phyloP scores from a whole-genome alignment of 805 yeast genomes.

The Hyphopichia homilentoma region DNA sequence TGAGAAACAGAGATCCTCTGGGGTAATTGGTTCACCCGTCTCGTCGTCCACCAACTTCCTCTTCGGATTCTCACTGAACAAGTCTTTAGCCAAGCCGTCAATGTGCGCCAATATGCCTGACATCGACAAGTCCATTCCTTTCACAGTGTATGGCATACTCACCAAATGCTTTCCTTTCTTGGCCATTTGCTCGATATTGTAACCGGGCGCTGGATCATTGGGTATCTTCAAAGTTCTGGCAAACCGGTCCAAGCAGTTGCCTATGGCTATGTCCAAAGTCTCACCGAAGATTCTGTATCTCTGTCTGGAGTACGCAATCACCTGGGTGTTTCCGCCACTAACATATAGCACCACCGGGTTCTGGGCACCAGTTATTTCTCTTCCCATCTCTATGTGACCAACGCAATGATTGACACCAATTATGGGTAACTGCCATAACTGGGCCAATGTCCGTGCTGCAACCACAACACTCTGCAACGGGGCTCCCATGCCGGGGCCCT shows the following conservation, averaged over 20 bases:
- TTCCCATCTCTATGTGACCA: conserved; percentile 98
- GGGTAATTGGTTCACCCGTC: conserved; percentile 54
- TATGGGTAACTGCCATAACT: conserved; percentile 77
- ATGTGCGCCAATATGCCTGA: conserved; percentile 88
- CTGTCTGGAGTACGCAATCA: conserved; percentile 92
- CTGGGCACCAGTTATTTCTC: conserved; percentile 96
- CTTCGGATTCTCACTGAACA: conserved; percentile 44
- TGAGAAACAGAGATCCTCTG: conserved; percentile 89
- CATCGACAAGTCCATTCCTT: conserved; percentile 98
- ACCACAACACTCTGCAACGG: conserved; percentile 91
- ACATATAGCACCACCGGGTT: conserved; percentile 97
- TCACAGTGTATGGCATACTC: conserved; percentile 90
- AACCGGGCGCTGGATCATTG: conserved; percentile 96
- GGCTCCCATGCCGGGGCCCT: conserved; percentile 99
- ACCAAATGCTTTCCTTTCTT: conserved; percentile 62
- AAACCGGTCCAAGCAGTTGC: conserved; percentile 93
- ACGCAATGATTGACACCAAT: conserved; percentile 97
- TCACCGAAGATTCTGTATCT: conserved; percentile 98
- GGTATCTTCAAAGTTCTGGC: conserved; percentile 87
- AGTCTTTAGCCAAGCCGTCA: conserved; percentile 73
- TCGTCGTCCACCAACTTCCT: conserved; percentile 38
- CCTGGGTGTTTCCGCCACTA: conserved; percentile 98
- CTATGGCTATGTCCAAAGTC: conserved; percentile 95
- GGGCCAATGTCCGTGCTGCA: conserved; percentile 82
- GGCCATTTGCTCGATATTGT: conserved; percentile 93